Conservation (phyloP, 208 protist species). For the Acanthamoeba divionensis region DNA sequence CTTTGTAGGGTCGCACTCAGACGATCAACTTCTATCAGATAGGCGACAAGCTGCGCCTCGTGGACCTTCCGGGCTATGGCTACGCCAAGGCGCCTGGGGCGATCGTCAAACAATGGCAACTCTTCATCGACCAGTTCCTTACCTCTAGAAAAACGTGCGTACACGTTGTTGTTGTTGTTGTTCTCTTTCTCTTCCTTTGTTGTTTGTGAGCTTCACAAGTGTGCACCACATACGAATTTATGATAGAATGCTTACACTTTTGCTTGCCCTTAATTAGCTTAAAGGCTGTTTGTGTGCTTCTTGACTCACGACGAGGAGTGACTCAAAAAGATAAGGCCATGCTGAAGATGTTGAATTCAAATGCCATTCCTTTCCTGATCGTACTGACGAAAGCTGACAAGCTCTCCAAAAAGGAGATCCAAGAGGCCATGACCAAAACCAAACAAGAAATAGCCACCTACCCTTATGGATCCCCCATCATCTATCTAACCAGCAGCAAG, state of each 20-base stretch:
- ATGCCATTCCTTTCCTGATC: not conserved
- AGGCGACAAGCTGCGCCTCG: not conserved
- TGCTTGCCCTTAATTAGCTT: no score
- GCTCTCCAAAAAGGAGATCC: not conserved
- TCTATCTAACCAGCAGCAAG: constrained; percentile 32
- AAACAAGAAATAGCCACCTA: not conserved
- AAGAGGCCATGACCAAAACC: not conserved
- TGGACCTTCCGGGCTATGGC: constrained; percentile 38
- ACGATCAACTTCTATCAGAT: constrained; percentile 50
- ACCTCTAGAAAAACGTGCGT: not conserved
- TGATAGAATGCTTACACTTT: no score
- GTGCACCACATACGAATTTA: not conserved
- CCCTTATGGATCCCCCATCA: not conserved
- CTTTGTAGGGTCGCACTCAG: constrained; percentile 17
- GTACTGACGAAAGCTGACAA: constrained; percentile 47
- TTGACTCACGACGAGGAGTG: constrained; percentile 27
- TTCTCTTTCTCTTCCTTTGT: not conserved
- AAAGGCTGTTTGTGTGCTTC: not conserved
- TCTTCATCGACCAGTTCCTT: not conserved
- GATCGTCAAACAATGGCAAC: not conserved
- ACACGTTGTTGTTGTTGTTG: not conserved
- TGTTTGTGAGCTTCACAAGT: not conserved
- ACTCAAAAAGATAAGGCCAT: not conserved
- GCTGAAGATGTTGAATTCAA: constrained; percentile 1
- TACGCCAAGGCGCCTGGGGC: constrained; percentile 2